Base-by-base conservation (phyloP, 352 stramenopile species). In the Globisporangium paroecandrum region DNA sequence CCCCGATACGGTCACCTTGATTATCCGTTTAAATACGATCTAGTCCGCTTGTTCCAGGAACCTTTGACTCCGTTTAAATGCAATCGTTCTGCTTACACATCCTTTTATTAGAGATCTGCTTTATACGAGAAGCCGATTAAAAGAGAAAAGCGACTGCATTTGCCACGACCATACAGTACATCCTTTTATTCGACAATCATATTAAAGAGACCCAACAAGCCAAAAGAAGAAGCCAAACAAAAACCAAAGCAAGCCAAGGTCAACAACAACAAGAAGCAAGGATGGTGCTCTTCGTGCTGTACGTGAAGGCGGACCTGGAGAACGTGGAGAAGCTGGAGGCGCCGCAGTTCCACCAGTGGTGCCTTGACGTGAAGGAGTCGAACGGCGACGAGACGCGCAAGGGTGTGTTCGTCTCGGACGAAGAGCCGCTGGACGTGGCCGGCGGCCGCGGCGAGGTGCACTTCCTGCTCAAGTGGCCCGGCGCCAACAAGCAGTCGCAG, bases 221-320 rank as follows among this genome's bases (percentile, higher is more conserved):
- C 29, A 32, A 32, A 32, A 56, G n/a, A 34, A 20, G 9, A 54
- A 36, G 29, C 34, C 38, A 64, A 20, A 15, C 32, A 53, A 58
- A 56, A 41, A 41, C 34, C 34, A 41, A 41, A 41, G 34, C 34
- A 41, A 36, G 9, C n/a, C 38, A 53, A 65, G n/a, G 29, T 15
- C 13, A 60, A 62, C 27, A 32, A 32, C 27, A 41, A 20, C 18
- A 29, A 20, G 38, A 24, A 27, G 18, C 55, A 47, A 73, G 15
- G 9, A 95, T 95, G 87, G 87, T 93, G 69, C 75, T 95, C 32
- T 92, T 88, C 69, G 84, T 95, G 75, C 77, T 96, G 58, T 93
- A 91, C 71, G 81, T 96, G 13, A 95, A 95, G 74, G 89, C 86
- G 10, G 87, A 96, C 4, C 78, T 96, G 29, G 87, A 96, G 85